Base-by-base conservation (phyloP, 192 early-diverging fungal species). In the Phlyctochytrium planicorne region DNA sequence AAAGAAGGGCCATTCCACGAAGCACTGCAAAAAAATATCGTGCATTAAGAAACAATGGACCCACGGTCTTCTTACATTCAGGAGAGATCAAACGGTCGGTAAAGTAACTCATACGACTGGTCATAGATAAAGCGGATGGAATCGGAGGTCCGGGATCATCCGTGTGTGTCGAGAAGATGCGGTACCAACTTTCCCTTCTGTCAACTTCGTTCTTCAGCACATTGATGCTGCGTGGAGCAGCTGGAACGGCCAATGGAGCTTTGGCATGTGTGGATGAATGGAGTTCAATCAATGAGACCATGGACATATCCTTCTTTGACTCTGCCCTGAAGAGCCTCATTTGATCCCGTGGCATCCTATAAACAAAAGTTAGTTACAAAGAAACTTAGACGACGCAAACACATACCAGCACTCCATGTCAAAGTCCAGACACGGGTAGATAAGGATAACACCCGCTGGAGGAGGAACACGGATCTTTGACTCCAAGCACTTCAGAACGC, bases 391-490 rank as follows among this genome's bases (percentile, higher is more conserved):
- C 10, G 27, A 17, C 24, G 53, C 16, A 25, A 23, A 37, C 20
- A 62, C 59, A 20, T 62, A 77, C 95, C 96, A 98, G 62, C 93
- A 94, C 4, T 88, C 84, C 68, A 97, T 84, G 63, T 97, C 93
- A 64, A 98, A 94, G 36, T 91, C 86, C 50, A 97, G 83, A 67
- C 89, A 91, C 10, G 93, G 93, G 69, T 97, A 97, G n/a, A 93
- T 85, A 61, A 96, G 80, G 20, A 98, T 71, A 12, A 98, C 67
- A 4, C 89, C 93, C 3, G 75, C 78, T 6, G 95, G 95, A 29
- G 76, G 63, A 0, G 86, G 89, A 29, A 96, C 72, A 1, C 62
- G 71, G 34, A 68, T 78, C 14, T 78, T 73, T 10, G 71, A 69
- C 66, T 93, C 92, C 31, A 95, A 77, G 59, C 90, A 88, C 63